These are phyloP conservation scores for Sclerotinia trifoliorum DNA, from an alignment of 2,329 filamentous ascomycete species.

Conservation along the genomic window DNA sequence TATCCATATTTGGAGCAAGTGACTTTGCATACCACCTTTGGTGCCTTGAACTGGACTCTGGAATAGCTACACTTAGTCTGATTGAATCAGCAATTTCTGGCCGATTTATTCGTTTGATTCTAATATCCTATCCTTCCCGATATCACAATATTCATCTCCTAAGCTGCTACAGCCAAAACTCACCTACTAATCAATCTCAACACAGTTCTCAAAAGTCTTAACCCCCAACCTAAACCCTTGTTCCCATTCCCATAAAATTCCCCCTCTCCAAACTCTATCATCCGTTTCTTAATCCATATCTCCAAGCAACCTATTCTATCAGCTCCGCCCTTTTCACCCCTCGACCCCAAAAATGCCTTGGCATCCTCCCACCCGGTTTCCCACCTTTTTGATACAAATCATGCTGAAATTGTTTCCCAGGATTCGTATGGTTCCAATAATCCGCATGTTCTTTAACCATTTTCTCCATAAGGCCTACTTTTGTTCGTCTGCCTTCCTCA, in stretches of 20 bases:
- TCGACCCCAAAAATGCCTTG: slow-evolving; percentile 49
- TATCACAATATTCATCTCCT: too few species aligned
- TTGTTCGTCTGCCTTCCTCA: slow-evolving; percentile 44
- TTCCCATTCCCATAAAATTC: slow-evolving; percentile 46
- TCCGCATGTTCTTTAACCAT: slow-evolving; percentile 46
- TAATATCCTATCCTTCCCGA: too few species aligned
- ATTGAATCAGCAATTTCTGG: too few species aligned
- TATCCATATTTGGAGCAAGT: too few species aligned
- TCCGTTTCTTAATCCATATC: slow-evolving; percentile 56
- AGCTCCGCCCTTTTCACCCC: slow-evolving; percentile 42
- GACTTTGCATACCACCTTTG: too few species aligned
- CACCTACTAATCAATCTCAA: slow-evolving; percentile 20
- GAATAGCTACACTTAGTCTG: too few species aligned
- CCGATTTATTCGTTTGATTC: too few species aligned
- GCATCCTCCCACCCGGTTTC: slow-evolving; percentile 56
- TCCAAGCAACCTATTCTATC: slow-evolving; percentile 58
- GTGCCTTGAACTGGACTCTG: too few species aligned
- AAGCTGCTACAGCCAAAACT: background rate
- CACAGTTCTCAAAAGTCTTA: slow-evolving; percentile 38
- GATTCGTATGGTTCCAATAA: slow-evolving; percentile 50
- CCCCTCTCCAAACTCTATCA: slow-evolving; percentile 50
- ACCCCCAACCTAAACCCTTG: slow-evolving; percentile 43
- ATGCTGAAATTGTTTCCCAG: slow-evolving; percentile 50
- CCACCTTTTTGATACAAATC: slow-evolving; percentile 55
- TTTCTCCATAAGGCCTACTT: slow-evolving; percentile 41